These are phyloP conservation scores for Fusarium tanahbumbuense DNA, from an alignment of 2,329 filamentous ascomycete genomes.

Conservation along the genomic window DNA sequence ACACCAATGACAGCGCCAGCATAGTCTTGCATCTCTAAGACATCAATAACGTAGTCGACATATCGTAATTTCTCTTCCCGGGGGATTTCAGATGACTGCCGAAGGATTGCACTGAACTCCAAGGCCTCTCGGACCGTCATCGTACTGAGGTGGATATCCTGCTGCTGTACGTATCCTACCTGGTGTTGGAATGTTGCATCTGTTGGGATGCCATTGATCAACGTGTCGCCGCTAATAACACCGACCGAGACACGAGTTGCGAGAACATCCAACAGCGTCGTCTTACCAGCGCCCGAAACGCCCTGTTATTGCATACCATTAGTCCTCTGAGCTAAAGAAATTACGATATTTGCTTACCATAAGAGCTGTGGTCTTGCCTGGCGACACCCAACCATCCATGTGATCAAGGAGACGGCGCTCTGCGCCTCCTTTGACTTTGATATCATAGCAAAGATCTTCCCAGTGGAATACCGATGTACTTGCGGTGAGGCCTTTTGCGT, in stretches of 20 bases:
- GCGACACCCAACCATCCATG: slow-evolving; percentile 82
- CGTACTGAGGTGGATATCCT: slow-evolving; percentile 76
- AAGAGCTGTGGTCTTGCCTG: slow-evolving; percentile 74
- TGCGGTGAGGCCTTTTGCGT: not conserved
- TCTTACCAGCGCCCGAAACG: slow-evolving; percentile 80
- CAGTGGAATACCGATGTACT: slow-evolving; percentile 70
- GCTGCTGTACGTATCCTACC: slow-evolving; percentile 78
- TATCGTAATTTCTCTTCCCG: slow-evolving; percentile 44
- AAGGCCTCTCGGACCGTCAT: slow-evolving; percentile 64
- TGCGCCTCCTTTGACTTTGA: slow-evolving; percentile 71
- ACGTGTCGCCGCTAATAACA: slow-evolving; percentile 76
- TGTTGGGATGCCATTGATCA: slow-evolving; percentile 73
- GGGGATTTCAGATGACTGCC: slow-evolving; percentile 70
- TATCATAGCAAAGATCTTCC: slow-evolving; percentile 72
- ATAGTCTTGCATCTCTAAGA: slow-evolving; percentile 66
- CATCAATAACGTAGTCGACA: slow-evolving; percentile 47
- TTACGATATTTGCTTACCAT: not conserved
- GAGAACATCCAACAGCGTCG: slow-evolving; percentile 78
- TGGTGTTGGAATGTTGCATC: slow-evolving; percentile 74
- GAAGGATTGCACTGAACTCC: slow-evolving; percentile 73
- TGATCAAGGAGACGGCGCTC: slow-evolving; percentile 74
- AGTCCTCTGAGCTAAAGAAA: not conserved
- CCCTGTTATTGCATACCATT: slow-evolving; percentile 52
- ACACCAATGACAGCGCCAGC: slow-evolving; percentile 69
- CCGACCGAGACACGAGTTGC: slow-evolving; percentile 80